A percentile compares a stretch with the other conserved stretches of the same genome.
Evolutionary conservation across 352 stramenopile genomes (phyloP).

Genomic region (Globisporangium cystogenes): DNA sequence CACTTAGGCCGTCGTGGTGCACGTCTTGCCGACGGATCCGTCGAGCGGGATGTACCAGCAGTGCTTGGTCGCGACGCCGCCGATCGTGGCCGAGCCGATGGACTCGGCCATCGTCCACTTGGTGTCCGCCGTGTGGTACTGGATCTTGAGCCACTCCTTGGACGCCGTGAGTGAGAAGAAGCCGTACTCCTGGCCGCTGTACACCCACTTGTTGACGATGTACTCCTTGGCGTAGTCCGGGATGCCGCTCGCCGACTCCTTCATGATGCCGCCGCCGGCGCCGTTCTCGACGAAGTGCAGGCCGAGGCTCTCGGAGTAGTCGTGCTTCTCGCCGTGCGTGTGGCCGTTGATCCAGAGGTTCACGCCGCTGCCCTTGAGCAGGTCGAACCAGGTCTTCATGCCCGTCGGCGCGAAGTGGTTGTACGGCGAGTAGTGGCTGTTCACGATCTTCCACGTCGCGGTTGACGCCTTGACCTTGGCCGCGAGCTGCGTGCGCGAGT

Average conservation of each 20-base stretch:
- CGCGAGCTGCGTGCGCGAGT: constrained; percentile 57
- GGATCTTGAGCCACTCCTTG: constrained; percentile 61
- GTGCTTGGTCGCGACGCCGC: constrained; percentile 59
- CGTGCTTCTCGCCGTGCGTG: constrained; percentile 76
- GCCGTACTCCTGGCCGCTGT: constrained; percentile 61
- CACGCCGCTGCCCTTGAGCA: constrained; percentile 40
- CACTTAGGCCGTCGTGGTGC: constrained; percentile 5
- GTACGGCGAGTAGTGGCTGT: constrained; percentile 78
- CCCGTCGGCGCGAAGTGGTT: constrained; percentile 55
- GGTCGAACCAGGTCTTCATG: constrained; percentile 58
- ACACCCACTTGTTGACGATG: constrained; percentile 55
- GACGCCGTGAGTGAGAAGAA: constrained; percentile 62
- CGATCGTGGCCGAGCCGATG: constrained; percentile 33
- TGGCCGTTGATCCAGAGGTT: constrained; percentile 73
- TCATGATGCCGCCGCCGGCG: constrained; percentile 73
- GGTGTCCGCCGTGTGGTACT: constrained; percentile 64
- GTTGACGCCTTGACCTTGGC: constrained; percentile 47
- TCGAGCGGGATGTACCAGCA: constrained; percentile 71
- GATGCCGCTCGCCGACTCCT: constrained; percentile 70
- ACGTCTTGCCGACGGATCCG: constrained; percentile 22
- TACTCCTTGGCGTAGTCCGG: constrained; percentile 34
- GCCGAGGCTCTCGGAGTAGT: constrained; percentile 36
- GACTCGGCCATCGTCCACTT: constrained; percentile 55
- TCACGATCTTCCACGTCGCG: constrained; percentile 83
- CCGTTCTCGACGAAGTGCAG: constrained; percentile 81